Base-by-base conservation (phyloP, 2,329 filamentous ascomycete species). In the Ophiostoma piceae region DNA sequence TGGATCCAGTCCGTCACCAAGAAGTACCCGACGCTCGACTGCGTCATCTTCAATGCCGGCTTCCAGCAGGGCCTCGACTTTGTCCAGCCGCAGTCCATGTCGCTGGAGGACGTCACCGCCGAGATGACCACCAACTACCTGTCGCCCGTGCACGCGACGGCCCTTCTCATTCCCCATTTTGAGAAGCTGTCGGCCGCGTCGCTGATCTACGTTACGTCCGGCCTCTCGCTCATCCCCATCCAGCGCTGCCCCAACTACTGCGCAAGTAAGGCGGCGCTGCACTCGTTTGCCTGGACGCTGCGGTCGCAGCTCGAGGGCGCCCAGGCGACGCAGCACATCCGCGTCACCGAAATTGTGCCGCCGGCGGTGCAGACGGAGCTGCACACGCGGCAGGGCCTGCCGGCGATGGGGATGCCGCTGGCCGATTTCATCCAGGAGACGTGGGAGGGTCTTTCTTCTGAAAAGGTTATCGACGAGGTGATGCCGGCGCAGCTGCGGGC, bases 1-100 rank as follows among this genome's bases (percentile, higher is more conserved):
- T 86, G 84, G 75, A 80, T 77, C 9, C 73, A 77, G 19, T 74
- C 75, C 79, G 78, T 82, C 68, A 77, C 75, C 5, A 67, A 73
- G 5, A 70, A 70, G 0, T 79, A 85, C 74, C 83, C 85, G 0
- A 77, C 81, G 37, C 81, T 88, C 37, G 85, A 88, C 77, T 82
- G 82, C 73, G 75, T 89, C 35, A 76, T 89, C 69, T 77, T 88
- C 67, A 88, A 88, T 75, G 83, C 86, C 0, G 86, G 85, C 9
- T 79, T 85, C 41, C 85, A 89, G 75, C 78, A 79, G 37, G 75
- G 74, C 0, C 76, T 84, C 60, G 77, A 85, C 76, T 83, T 87
- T 74, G 77, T 80, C 6, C 75, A 79, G 22, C 83, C 84, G 2
- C 51, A 67, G 2, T 67, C 71, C 19, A 75, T 80, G 51, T 69